phyloP scores from a whole-genome alignment of 345 rosid species.

The Gossypium herbaceum region DNA sequence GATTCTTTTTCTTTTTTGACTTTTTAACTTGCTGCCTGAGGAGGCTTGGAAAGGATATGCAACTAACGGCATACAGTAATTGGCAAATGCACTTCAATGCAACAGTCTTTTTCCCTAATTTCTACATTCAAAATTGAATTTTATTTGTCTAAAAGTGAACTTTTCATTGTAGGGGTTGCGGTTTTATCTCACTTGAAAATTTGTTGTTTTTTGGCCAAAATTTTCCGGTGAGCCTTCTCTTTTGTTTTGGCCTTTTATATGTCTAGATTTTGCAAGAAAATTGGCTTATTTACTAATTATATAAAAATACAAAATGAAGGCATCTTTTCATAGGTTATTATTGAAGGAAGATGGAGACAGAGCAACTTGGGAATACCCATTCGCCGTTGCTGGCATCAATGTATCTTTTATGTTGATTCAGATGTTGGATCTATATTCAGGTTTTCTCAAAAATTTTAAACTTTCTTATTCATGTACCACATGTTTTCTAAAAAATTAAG shows the following conservation, averaged over 20 bases:
- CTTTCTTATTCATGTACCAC: neutral
- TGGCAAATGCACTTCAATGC: neutral
- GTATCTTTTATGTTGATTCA: conserved; percentile 88
- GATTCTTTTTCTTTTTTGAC: neutral
- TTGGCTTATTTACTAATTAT: conserved; percentile 37
- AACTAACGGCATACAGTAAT: neutral
- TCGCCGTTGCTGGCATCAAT: conserved; percentile 98
- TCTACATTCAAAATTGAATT: neutral
- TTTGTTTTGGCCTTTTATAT: neutral
- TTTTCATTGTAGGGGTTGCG: conserved; percentile 66
- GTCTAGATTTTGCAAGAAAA: conserved; percentile 1
- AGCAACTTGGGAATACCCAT: conserved; percentile 96
- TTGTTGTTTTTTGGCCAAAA: conserved; percentile 79
- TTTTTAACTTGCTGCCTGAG: neutral
- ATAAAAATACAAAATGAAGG: conserved; percentile 65
- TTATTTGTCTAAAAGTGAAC: neutral
- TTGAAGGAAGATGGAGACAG: conserved; percentile 77
- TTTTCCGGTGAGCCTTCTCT: conserved; percentile 59
- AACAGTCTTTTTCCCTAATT: neutral
- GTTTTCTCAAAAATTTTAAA: conserved; percentile 25
- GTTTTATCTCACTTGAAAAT: conserved; percentile 84
- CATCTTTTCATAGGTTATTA: conserved; percentile 87
- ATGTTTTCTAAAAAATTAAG: neutral
- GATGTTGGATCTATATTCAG: conserved; percentile 82
- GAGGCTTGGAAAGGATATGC: neutral